Base-by-base conservation (phyloP, 2,329 filamentous ascomycete species). In the Epichloe bromicola region DNA sequence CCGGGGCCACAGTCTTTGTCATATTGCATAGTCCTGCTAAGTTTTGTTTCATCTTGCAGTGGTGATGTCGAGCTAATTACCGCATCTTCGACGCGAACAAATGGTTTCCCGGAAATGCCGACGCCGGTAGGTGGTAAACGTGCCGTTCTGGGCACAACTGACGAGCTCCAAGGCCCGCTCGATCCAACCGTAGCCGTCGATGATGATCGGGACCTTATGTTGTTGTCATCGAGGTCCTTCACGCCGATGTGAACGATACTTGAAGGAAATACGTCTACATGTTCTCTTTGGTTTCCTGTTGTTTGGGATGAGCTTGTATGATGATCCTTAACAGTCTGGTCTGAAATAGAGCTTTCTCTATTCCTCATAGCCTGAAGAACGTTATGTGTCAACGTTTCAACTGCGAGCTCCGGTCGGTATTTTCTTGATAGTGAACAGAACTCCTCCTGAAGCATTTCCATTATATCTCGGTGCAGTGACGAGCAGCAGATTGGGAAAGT, bases 401-500 rank as follows among this genome's bases (percentile, higher is more conserved):
- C 63, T 17, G 67, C 63, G 19, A 80, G 59, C 3, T 65, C 59
- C 15, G 61, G 60, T 23, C 71, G 67, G 8, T 60, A 63, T 47
- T 63, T 66, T 55, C 75, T 67, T 5, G 70, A 64, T 2, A 79
- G 59, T 2, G 71, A 67, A 56, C 77, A 80, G 54, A 80, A 80
- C 7, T 66, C 68, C 46, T 63, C 65, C 19, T 72, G 67, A 11
- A 80, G 62, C 54, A 74, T 72, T 20, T 71, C 63, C 3, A 69
- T 69, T 10, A 73, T 68, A 53, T 80, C 74, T 6, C 68, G 55
- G 17, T 65, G 58, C 19, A 80, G 65, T 46, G 72, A 70, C 3
- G 69, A 62, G 54, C 78, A 80, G 58, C 78, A 81, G 4, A 70
- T 67, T 59, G 30, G 67, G 52, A 4, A 60, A 56, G 7, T 64